A percentile compares a stretch with the other conserved stretches of the same genome.
Conservation (phyloP, 139 green algal species). For the Auxenochlorella pyrenoidosa region DNA sequence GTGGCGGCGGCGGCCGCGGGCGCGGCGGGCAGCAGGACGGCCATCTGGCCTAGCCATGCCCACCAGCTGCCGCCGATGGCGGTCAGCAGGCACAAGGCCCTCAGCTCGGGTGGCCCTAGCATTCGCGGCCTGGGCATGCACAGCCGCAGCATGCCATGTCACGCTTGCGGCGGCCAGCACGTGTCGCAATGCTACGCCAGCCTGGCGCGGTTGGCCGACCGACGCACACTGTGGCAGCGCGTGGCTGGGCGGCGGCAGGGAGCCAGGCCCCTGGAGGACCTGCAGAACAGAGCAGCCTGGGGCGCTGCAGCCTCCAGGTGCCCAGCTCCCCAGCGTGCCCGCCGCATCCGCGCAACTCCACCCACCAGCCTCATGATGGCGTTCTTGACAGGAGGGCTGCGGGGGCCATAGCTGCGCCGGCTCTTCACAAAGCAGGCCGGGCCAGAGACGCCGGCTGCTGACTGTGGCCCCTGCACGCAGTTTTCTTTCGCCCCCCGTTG, state of each 20-base stretch:
- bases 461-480: no score
- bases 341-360: neutral
- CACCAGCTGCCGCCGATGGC: neutral
- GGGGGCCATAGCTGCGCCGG: no score
- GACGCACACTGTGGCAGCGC: neutral
- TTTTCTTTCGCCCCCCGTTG: no score
- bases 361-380: no score
- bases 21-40: neutral
- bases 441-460: neutral
- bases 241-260: neutral
- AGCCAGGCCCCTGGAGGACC: neutral
- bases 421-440: neutral
- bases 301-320: neutral
- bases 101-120: no score
- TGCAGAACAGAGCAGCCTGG: conserved; percentile 21
- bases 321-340: neutral
- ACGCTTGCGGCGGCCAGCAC: neutral
- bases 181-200: no score
- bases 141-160: no score
- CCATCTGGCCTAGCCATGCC: neutral
- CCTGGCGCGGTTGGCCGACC: no score
- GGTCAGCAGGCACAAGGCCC: neutral
- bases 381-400: no score
- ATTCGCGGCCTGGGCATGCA: no score
- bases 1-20: neutral